phyloP scores from a whole-genome alignment of 2,329 filamentous ascomycete species.

The Hymenoscyphus infarciens region DNA sequence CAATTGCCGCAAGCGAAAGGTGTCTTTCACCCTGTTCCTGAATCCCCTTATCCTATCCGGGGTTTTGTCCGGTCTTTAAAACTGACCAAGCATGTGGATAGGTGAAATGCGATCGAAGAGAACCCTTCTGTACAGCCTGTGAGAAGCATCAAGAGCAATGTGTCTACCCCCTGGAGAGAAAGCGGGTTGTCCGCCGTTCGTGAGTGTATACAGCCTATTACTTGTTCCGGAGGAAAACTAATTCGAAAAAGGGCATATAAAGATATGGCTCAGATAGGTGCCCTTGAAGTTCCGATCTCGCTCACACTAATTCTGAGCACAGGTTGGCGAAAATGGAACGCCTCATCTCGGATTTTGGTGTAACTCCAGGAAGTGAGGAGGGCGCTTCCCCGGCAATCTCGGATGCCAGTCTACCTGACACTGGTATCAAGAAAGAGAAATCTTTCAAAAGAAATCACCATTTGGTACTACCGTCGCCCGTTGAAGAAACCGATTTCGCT shows the following conservation, averaged over 20 bases:
- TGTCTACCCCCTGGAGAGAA: constrained; percentile 14
- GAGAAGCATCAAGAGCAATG: constrained; percentile 17
- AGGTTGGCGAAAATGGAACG: constrained; percentile 21
- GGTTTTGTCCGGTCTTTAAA: not conserved
- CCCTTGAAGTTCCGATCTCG: not conserved
- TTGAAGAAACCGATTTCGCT: constrained; percentile 11
- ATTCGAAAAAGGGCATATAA: constrained; percentile 16
- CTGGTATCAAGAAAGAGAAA: constrained; percentile 3
- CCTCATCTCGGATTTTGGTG: constrained; percentile 18
- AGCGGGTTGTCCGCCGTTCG: constrained; percentile 17
- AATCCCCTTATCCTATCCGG: not conserved
- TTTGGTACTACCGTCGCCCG: constrained; percentile 4
- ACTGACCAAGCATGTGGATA: constrained; percentile 4
- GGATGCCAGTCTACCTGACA: constrained; percentile 8
- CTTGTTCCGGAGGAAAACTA: not conserved
- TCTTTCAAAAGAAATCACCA: constrained; percentile 2
- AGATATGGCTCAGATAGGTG: constrained; percentile 18
- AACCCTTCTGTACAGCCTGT: constrained; percentile 16
- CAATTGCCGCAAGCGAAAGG: constrained; percentile 19
- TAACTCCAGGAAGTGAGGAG: constrained; percentile 5
- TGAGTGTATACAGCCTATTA: constrained; percentile 4
- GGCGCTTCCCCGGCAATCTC: constrained; percentile 13
- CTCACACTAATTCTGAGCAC: not conserved
- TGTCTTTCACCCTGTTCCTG: not conserved
- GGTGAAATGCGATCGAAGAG: constrained; percentile 18